These are phyloP conservation scores for Lentinula guzmanii DNA, from an alignment of 768 basidiomycete genomes.

Conservation along the genomic window DNA sequence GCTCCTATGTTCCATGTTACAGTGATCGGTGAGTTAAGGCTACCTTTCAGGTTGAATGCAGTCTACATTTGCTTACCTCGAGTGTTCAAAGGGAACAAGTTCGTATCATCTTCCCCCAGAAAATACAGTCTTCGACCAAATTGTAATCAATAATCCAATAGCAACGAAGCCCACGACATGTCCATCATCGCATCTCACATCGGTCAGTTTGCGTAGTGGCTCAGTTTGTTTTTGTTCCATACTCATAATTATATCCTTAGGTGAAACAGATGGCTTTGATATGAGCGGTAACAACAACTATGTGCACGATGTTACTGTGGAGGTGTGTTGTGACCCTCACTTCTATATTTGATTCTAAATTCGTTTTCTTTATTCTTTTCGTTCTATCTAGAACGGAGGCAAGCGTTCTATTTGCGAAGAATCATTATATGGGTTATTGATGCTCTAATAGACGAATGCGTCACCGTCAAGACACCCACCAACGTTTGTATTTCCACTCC, in stretches of 20 bases:
- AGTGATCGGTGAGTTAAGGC: constrained; percentile 11
- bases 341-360: too few relatives aligned
- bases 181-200: constrained; percentile 17
- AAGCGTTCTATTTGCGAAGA: not conserved
- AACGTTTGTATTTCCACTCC: not conserved
- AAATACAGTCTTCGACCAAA: not conserved
- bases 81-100: constrained; percentile 6
- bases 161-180: constrained; percentile 19
- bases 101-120: not conserved
- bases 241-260: not conserved
- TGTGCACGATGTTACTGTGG: constrained; percentile 27
- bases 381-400: not conserved
- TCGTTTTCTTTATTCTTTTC: not conserved
- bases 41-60: not conserved
- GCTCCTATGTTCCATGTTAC: constrained; percentile 20
- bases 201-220: not conserved
- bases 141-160: not conserved
- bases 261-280: constrained; percentile 19
- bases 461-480: constrained; percentile 26
- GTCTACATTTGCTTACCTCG: not conserved
- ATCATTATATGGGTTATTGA: not conserved
- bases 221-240: not conserved
- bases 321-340: constrained; percentile 6
- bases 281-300: constrained; percentile 21
- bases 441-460: constrained; percentile 19